Conservation (phyloP, 176 grass and related monocot genomes). For the Luzula sylvatica region DNA sequence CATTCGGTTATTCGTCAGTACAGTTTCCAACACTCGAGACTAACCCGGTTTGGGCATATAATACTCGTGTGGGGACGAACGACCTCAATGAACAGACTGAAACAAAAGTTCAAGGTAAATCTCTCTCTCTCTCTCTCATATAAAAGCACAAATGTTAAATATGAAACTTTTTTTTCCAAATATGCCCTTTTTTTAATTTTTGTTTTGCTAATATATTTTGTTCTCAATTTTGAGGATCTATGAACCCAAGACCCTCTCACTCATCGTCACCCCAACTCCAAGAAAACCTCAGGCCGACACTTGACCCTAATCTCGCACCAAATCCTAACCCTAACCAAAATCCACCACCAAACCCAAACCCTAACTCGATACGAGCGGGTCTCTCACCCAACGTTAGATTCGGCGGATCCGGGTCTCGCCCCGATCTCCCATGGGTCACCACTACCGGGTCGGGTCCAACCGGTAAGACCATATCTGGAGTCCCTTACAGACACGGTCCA, state of each 20-base stretch:
- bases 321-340: conserved; percentile 23
- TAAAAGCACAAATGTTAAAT: too few relatives aligned
- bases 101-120: conserved; percentile 53
- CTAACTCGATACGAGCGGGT: conserved; percentile 57
- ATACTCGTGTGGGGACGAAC: conserved; percentile 30
- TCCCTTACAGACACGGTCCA: conserved; percentile 67
- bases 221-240: neutral
- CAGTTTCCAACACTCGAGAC: conserved; percentile 93
- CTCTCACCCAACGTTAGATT: conserved; percentile 65
- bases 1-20: conserved; percentile 69
- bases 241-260: conserved; percentile 13
- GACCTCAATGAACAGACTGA: conserved; percentile 36
- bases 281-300: neutral
- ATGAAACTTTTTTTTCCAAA: neutral
- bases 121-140: neutral
- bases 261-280: too few relatives aligned
- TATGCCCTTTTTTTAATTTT: neutral
- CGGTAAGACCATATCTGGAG: conserved; percentile 84
- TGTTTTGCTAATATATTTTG: neutral
- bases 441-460: conserved; percentile 50
- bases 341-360: conserved; percentile 22
- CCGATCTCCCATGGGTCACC: conserved; percentile 95
- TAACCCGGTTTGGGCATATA: conserved; percentile 73
- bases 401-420: conserved; percentile 72
- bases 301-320: conserved; percentile 9